Base-by-base conservation (phyloP, 768 basidiomycete genomes). In the Boletales sp. region DNA sequence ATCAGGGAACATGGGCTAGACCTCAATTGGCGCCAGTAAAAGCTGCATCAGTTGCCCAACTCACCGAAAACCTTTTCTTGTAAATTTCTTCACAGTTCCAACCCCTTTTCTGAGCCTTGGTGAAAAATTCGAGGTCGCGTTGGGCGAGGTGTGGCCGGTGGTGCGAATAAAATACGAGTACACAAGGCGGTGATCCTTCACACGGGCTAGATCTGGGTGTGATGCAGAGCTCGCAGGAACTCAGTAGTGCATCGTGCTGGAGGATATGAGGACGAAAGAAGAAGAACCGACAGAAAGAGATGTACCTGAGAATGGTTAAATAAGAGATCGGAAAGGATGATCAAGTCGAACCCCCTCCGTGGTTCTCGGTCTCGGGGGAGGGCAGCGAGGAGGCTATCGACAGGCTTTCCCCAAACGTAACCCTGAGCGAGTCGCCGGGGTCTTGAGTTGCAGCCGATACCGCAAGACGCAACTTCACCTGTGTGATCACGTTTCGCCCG, bases 231-330 rank as follows among this genome's bases (percentile, higher is more conserved):
- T 86, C 82, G 57, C 91, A 92, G 0, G 91, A 85, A 19, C 74
- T 74, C 8, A 96, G 75, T 17, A 97, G 72, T 0, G 90, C 88
- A 30, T 84, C 82, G 62, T 97, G 94, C 86, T 95, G 48, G 25
- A 35, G 25, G 38, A 13, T 25, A 31, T 53, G 48, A 52, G 41
- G 30, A 44, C 19, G 4, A 10, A 39, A 28, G 8, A 17, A 28
- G 8, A 17, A 56, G 41, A 31, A 15, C 15, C 4, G 30, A 15
- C 11, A 4, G 21, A 7, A 32, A 12, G 8, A 21, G 21, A 10
- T 19, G 33, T 54, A 87, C 91, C 73, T 94, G 91, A 1, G 93
- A 93, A 58, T 95, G 94, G 58, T 94, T 96, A 70, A 95, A 96
- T 32, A 97, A 81, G 32, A 98, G 81, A 69, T 98, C 94, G 2